A percentile compares a stretch with the other conserved stretches of the same genome.
Evolutionary conservation across 2,329 filamentous ascomycete genomes (phyloP).

Genomic region (Pseudogymnoascus sp.): DNA sequence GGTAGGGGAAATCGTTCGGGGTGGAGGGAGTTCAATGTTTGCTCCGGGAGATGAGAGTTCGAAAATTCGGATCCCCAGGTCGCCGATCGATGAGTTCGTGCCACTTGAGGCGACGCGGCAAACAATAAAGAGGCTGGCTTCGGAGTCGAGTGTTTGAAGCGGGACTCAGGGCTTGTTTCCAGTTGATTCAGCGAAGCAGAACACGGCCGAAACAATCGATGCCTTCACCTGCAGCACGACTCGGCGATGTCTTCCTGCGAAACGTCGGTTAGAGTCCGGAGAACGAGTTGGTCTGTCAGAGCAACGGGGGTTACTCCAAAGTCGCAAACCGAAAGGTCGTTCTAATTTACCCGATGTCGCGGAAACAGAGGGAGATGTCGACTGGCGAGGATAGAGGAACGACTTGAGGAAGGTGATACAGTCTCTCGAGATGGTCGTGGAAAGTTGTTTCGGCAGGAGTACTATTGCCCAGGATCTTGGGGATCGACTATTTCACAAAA

Average conservation of each 20-base stretch:
- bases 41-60: background rate
- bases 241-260: background rate
- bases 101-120: background rate
- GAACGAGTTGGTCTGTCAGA: background rate
- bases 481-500: constrained; percentile 2
- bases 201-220: background rate
- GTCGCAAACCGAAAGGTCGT: background rate
- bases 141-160: background rate
- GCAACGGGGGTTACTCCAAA: background rate
- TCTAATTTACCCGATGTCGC: background rate
- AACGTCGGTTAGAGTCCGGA: background rate
- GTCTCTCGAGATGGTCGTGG: background rate
- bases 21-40: background rate
- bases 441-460: constrained; percentile 1
- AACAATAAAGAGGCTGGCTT: background rate
- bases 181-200: constrained; percentile 1
- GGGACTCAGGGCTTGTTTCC: background rate
- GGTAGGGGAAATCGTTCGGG: background rate
- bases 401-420: background rate
- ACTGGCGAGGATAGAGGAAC: background rate
- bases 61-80: background rate
- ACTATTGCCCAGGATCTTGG: background rate
- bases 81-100: background rate
- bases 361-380: background rate
- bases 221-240: background rate